phyloP scores from a whole-genome alignment of 768 basidiomycete species.

The Ramaria rubella region DNA sequence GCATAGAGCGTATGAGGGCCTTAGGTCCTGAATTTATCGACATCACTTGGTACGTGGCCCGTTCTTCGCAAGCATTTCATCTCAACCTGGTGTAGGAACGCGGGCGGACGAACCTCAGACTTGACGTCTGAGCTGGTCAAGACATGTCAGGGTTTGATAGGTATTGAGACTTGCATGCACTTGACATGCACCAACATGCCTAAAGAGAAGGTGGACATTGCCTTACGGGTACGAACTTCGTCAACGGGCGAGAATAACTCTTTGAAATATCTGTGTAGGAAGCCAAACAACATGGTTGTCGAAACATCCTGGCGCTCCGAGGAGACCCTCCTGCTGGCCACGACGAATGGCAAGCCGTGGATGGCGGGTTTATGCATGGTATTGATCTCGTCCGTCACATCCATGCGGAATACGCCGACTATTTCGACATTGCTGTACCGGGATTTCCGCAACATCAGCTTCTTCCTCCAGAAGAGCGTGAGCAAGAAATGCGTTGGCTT shows the following conservation, averaged over 20 bases:
- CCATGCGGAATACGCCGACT: constrained; percentile 73
- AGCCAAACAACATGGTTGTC: constrained; percentile 82
- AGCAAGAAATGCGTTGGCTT: constrained; percentile 74
- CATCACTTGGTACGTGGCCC: constrained; percentile 73
- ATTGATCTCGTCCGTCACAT: constrained; percentile 91
- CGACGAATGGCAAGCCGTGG: constrained; percentile 87
- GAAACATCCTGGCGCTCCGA: constrained; percentile 88
- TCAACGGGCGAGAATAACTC: constrained; percentile 2
- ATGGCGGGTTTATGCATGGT: constrained; percentile 85
- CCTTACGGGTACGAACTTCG: constrained; percentile 59
- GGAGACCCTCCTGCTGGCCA: constrained; percentile 89
- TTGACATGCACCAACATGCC: constrained; percentile 99
- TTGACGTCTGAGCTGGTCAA: constrained; percentile 91
- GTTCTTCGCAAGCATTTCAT: constrained; percentile 4
- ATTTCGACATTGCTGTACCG: constrained; percentile 92
- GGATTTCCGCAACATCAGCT: constrained; percentile 84
- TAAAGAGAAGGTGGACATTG: constrained; percentile 88
- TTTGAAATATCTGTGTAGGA: constrained; percentile 44
- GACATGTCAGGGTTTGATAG: constrained; percentile 87
- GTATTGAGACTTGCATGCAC: constrained; percentile 97
- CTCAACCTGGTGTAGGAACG: constrained; percentile 61
- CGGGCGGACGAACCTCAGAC: constrained; percentile 92
- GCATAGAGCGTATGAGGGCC: constrained; percentile 95
- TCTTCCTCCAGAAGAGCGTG: constrained; percentile 66
- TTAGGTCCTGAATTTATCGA: constrained; percentile 97